phyloP scores from a whole-genome alignment of 768 basidiomycete genomes.

The Megacollybia marginata region DNA sequence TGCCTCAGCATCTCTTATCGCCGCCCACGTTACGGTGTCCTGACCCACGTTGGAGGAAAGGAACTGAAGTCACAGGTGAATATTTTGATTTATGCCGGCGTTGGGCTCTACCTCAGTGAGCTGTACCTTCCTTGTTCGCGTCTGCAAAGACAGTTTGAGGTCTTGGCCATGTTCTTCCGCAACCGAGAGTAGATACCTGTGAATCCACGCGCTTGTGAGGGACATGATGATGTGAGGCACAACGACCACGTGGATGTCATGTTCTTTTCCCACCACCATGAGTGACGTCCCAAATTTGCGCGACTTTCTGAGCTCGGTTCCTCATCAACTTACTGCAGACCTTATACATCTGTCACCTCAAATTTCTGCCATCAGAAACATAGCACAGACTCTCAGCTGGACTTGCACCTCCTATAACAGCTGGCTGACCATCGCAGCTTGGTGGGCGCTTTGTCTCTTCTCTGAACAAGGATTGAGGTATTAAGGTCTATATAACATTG shows the following conservation, averaged over 20 bases:
- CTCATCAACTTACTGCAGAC: slow-evolving; percentile 50
- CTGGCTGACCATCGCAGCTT: slow-evolving; percentile 58
- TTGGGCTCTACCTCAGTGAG: neutral
- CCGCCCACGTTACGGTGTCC: neutral
- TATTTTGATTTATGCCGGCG: neutral
- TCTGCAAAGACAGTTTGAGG: neutral
- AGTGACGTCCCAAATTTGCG: neutral
- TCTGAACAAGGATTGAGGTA: slow-evolving; percentile 40
- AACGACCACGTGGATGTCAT: too few relatives aligned
- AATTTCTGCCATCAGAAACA: slow-evolving; percentile 34
- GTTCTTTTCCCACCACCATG: too few relatives aligned
- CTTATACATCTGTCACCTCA: slow-evolving; percentile 56
- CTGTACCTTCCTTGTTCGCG: neutral
- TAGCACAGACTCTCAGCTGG: slow-evolving; percentile 53
- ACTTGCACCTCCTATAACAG: slow-evolving; percentile 48
- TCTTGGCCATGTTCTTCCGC: neutral
- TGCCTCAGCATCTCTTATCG: neutral
- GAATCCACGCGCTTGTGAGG: neutral
- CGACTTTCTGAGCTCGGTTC: slow-evolving; percentile 51
- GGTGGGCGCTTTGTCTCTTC: slow-evolving; percentile 76
- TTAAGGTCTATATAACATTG: slow-evolving; percentile 17
- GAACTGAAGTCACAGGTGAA: neutral
- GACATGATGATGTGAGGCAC: too few relatives aligned
- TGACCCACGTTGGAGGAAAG: neutral
- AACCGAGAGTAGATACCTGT: neutral